A percentile compares a stretch with the other conserved stretches of the same genome.
Evolutionary conservation across 164 flowering plant genomes (phyloP).

Genomic region (Santalum album): DNA sequence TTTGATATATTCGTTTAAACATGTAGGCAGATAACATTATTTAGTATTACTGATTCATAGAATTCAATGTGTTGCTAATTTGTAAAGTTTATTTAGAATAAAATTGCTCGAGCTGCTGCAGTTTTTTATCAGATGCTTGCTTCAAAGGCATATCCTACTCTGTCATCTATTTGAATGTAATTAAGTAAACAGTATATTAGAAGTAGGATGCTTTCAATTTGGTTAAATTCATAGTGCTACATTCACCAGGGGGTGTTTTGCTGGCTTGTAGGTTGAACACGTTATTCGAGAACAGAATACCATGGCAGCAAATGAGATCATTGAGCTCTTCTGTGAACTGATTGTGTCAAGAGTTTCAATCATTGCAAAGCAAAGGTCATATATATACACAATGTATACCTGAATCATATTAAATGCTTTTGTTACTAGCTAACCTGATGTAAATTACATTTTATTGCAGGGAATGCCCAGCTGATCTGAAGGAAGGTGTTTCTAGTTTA

Average conservation of each 20-base stretch:
- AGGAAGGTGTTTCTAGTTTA: slow-evolving; percentile 87
- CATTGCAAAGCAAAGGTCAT: slow-evolving; percentile 71
- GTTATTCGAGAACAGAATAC: slow-evolving; percentile 92
- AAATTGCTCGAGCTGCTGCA: too few relatives aligned
- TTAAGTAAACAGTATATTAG: background rate
- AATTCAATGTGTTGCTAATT: too few relatives aligned
- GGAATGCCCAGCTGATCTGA: slow-evolving; percentile 87
- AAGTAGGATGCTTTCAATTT: too few relatives aligned
- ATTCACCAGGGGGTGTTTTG: background rate
- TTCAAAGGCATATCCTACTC: too few relatives aligned
- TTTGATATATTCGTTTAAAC: too few relatives aligned
- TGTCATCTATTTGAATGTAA: too few relatives aligned
- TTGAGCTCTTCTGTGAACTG: slow-evolving; percentile 86
- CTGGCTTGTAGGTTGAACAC: slow-evolving; percentile 73
- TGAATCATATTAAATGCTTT: background rate
- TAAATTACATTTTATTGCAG: slow-evolving; percentile 22
- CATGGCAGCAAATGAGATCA: slow-evolving; percentile 85
- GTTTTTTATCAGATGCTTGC: too few relatives aligned
- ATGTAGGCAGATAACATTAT: too few relatives aligned
- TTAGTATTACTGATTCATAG: too few relatives aligned
- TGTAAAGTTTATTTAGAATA: too few relatives aligned
- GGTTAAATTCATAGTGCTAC: background rate
- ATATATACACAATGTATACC: background rate
- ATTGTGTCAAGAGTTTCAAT: slow-evolving; percentile 65
- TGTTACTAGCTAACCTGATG: background rate